A percentile compares a stretch with the other conserved stretches of the same genome.
Conservation (phyloP, 768 basidiomycete genomes). For the Arthromyces matolae region DNA sequence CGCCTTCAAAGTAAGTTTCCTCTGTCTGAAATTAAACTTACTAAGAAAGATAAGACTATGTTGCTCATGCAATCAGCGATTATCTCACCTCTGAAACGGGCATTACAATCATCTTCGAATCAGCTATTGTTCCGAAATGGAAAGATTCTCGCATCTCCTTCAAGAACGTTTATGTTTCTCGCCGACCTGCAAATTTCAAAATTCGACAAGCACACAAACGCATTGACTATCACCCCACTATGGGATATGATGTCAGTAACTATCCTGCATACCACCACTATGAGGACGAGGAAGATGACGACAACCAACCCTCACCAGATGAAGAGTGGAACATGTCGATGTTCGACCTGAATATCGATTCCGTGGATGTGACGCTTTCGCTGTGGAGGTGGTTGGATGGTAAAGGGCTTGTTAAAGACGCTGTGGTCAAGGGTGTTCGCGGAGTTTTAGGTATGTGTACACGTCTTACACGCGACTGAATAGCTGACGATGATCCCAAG, state of each 20-base stretch:
- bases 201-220: constrained; percentile 17
- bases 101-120: constrained; percentile 92
- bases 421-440: constrained; percentile 89
- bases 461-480: not conserved
- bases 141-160: constrained; percentile 94
- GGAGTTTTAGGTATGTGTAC: constrained; percentile 75
- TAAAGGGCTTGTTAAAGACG: constrained; percentile 88
- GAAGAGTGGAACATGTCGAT: constrained; percentile 77
- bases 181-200: constrained; percentile 48
- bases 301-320: constrained; percentile 19
- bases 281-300: constrained; percentile 59
- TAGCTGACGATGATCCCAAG: constrained; percentile 36
- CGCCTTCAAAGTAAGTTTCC: constrained; percentile 67
- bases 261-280: constrained; percentile 67
- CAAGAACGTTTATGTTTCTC: constrained; percentile 93
- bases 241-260: constrained; percentile 73
- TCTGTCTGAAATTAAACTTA: not conserved
- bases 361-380: constrained; percentile 92
- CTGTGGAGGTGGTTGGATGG: constrained; percentile 93
- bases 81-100: constrained; percentile 94
- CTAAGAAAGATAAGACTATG: constrained; percentile 50
- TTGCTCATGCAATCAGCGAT: constrained; percentile 86
- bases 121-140: constrained; percentile 97
- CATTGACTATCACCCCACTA: constrained; percentile 50
- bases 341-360: constrained; percentile 92